phyloP scores from a whole-genome alignment of 352 stramenopile species.

The Pythium sukuiense region DNA sequence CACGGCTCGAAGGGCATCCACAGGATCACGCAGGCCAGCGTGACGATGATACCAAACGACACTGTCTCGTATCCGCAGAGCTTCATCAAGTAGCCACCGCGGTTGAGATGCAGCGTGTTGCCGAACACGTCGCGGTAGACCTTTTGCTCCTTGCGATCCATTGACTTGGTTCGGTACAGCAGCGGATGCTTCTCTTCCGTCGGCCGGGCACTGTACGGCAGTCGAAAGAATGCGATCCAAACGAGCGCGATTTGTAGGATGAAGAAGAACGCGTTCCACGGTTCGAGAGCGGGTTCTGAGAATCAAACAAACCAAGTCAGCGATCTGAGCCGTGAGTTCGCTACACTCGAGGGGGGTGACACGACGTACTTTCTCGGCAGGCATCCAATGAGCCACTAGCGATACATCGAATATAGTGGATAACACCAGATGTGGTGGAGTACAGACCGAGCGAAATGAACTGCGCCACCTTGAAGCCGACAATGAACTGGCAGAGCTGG shows the following conservation, averaged over 20 bases:
- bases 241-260: constrained; percentile 81
- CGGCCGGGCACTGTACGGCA: constrained; percentile 78
- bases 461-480: constrained; percentile 89
- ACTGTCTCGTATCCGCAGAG: constrained; percentile 85
- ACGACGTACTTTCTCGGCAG: constrained; percentile 49
- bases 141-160: constrained; percentile 37
- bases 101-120: constrained; percentile 76
- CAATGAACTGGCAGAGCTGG: constrained; percentile 92
- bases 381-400: constrained; percentile 52
- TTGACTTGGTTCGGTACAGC: constrained; percentile 55
- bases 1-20: constrained; percentile 71
- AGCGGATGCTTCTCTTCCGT: constrained; percentile 48
- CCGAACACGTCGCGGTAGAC: constrained; percentile 82
- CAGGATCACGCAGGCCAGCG: constrained; percentile 55
- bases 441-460: constrained; percentile 88
- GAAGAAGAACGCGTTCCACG: constrained; percentile 81
- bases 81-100: constrained; percentile 86
- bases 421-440: constrained; percentile 61
- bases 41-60: constrained; percentile 73
- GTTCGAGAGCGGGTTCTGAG: constrained; percentile 54
- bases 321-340: neutral
- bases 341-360: neutral
- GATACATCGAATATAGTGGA: constrained; percentile 75
- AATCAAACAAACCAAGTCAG: neutral
- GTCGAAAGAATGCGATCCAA: constrained; percentile 82